Evolutionary conservation across 352 stramenopile species (phyloP).

Genomic region (Phytophthora cryptogea): DNA sequence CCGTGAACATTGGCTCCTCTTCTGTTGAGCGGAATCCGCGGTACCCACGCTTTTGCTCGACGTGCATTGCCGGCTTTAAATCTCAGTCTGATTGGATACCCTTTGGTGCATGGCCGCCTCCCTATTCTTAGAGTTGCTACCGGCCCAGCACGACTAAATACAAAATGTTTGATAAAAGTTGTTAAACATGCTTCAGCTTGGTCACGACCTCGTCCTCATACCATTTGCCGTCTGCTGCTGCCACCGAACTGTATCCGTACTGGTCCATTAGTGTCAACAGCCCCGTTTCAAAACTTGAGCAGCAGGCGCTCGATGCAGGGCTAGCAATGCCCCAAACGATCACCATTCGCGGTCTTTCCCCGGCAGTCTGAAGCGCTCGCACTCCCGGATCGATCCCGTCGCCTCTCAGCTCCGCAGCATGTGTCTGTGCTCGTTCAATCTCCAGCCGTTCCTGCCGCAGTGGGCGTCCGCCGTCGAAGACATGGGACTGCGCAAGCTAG

Average conservation of each 20-base stretch:
- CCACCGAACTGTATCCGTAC: slow-evolving; percentile 26
- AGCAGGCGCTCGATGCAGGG: slow-evolving; percentile 9
- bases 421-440: slow-evolving; percentile 41
- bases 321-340: slow-evolving; percentile 10
- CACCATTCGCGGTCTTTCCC: slow-evolving; percentile 34
- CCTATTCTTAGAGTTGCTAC: slow-evolving; percentile 13
- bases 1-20: slow-evolving; percentile 23
- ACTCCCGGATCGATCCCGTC: not conserved
- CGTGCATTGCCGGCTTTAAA: slow-evolving; percentile 8
- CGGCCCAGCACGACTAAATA: slow-evolving; percentile 5
- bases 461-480: slow-evolving; percentile 43
- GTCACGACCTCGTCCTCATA: slow-evolving; percentile 1
- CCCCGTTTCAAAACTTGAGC: slow-evolving; percentile 18
- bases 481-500: slow-evolving; percentile 39
- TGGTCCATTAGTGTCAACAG: slow-evolving; percentile 16
- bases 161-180: not conserved
- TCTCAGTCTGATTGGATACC: slow-evolving; percentile 22
- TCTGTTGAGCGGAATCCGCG: slow-evolving; percentile 14
- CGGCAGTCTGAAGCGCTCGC: slow-evolving; percentile 18
- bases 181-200: not conserved
- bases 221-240: not conserved
- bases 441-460: slow-evolving; percentile 34
- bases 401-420: slow-evolving; percentile 11
- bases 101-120: slow-evolving; percentile 1
- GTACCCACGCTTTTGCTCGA: slow-evolving; percentile 6